Evolutionary conservation across 306 rosid genomes (phyloP).

Genomic region (Vachellia collinsii): DNA sequence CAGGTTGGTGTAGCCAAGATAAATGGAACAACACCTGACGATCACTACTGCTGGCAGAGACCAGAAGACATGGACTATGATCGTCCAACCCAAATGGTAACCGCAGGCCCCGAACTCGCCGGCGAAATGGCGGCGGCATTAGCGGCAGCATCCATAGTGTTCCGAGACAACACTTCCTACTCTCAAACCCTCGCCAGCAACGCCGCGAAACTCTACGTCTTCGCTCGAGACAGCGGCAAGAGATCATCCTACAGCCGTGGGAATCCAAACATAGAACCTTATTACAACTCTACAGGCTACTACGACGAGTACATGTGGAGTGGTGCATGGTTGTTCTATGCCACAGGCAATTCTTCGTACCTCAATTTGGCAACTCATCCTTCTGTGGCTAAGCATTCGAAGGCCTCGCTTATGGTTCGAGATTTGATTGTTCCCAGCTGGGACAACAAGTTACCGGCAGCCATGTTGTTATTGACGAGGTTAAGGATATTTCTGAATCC

Average conservation of each 20-base stretch:
- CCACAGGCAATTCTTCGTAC: slow-evolving; percentile 60
- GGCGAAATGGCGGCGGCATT: slow-evolving; percentile 76
- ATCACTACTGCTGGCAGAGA: slow-evolving; percentile 65
- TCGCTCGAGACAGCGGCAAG: slow-evolving; percentile 53
- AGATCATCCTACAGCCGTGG: slow-evolving; percentile 47
- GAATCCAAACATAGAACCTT: slow-evolving; percentile 36
- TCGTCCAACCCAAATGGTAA: slow-evolving; percentile 37
- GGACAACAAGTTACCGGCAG: slow-evolving; percentile 64
- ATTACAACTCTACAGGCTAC: slow-evolving; percentile 65
- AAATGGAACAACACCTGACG: slow-evolving; percentile 55
- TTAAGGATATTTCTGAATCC: slow-evolving; percentile 61
- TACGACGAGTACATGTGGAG: slow-evolving; percentile 78
- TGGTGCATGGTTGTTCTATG: slow-evolving; percentile 66
- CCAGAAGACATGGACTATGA: slow-evolving; percentile 65
- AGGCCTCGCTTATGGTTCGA: slow-evolving; percentile 47
- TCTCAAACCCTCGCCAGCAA: slow-evolving; percentile 51
- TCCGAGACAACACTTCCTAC: slow-evolving; percentile 50
- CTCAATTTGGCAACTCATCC: slow-evolving; percentile 55
- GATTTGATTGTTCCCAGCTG: slow-evolving; percentile 54
- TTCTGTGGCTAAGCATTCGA: slow-evolving; percentile 38
- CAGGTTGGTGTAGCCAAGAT: slow-evolving; percentile 59
- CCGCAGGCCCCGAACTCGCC: slow-evolving; percentile 64
- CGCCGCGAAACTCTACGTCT: slow-evolving; percentile 53
- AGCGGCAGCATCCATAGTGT: slow-evolving; percentile 71
- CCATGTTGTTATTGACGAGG: slow-evolving; percentile 68